Evolutionary conservation across 768 basidiomycete genomes (phyloP), one percentile per base, ranked within the genome.

Genomic region (Neoboletus magnificus): DNA sequence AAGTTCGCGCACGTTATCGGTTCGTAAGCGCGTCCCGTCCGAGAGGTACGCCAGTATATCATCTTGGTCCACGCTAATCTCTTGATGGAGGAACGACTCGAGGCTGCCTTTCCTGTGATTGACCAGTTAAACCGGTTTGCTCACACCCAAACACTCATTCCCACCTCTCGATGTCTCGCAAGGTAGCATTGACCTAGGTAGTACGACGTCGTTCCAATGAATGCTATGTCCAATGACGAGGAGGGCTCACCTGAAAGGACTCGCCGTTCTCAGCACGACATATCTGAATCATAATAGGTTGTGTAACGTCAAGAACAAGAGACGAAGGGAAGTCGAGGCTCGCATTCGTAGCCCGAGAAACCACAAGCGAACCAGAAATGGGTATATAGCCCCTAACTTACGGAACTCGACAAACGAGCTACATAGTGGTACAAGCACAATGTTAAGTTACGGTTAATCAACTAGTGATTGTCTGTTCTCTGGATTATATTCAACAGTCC

Each of bases 111-210:
- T 75, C 61, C 89, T 92, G 50, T 27, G 48, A 27, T 8, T 35
- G 32, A 46, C 23, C 10, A 42, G 51, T 69, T 54, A 57, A 30
- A 50, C 39, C 27, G 36, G 36, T 39, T 35, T 40, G 42, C 20
- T 47, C 55, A 48, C 37, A 20, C n/a, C 53, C 43, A 47, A 39
- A 51, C 20, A 46, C 32, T 42, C 43, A 30, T 56, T 48, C 75
- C 52, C 68, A 86, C 89, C 83, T 80, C 74, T 91, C 87, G 55
- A 93, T 85, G 66, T 92, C 89, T 72, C 87, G 80, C 50, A 91
- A 68, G 5, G 84, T 79, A 43, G 82, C 81, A 69, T 84, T 84
- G 52, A 86, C 82, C 66, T 67, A 23, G 23, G 23, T 7, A 15
- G 35, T 10, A 13, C 12, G 23, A 13, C 10, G 37, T 33, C 15